Conservation (phyloP, 352 stramenopile genomes). For the Pythium rishiriense region DNA sequence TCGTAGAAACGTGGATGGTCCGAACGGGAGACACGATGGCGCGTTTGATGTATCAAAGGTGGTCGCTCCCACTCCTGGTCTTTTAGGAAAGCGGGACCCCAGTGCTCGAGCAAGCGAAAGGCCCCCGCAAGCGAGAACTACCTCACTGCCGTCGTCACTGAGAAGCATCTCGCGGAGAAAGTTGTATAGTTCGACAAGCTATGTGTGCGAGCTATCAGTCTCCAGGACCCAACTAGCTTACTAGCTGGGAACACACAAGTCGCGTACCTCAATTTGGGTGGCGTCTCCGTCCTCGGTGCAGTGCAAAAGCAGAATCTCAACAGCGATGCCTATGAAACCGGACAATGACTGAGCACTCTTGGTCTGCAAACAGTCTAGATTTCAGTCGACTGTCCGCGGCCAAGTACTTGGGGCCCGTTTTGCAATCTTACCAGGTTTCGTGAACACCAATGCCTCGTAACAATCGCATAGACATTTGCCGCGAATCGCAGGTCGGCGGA, state of each 20-base stretch:
- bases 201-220: background rate
- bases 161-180: constrained; percentile 65
- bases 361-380: constrained; percentile 2
- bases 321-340: constrained; percentile 62
- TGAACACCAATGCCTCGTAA: constrained; percentile 49
- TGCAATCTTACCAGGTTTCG: constrained; percentile 8
- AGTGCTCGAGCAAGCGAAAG: constrained; percentile 35
- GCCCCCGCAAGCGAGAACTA: constrained; percentile 53
- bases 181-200: constrained; percentile 62
- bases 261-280: constrained; percentile 9
- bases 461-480: constrained; percentile 58
- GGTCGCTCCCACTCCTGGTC: background rate
- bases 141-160: constrained; percentile 43
- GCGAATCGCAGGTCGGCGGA: constrained; percentile 43
- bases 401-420: too few relatives aligned
- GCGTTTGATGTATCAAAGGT: background rate
- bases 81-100: background rate
- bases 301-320: constrained; percentile 40
- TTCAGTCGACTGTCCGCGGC: too few relatives aligned
- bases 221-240: too few relatives aligned
- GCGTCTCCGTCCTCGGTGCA: background rate
- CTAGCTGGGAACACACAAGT: too few relatives aligned
- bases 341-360: constrained; percentile 46
- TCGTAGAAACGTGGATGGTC: background rate
- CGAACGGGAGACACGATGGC: background rate